Conservation (phyloP, 495 filamentous ascomycete species). For the Hypoxylon trugodes region DNA sequence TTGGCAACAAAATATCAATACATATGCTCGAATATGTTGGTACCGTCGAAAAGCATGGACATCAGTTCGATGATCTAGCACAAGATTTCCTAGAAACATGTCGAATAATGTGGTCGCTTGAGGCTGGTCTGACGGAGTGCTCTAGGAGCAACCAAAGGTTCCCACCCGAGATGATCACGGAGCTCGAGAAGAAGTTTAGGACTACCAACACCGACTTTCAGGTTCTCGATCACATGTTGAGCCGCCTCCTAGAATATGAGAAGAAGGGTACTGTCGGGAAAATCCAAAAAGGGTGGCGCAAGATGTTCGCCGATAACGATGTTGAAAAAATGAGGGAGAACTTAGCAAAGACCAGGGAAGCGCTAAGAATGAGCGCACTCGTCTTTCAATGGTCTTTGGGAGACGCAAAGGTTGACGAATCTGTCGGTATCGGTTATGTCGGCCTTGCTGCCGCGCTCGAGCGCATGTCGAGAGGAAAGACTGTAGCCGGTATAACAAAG, state of each 20-base stretch:
- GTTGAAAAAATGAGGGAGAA: conserved; percentile 52
- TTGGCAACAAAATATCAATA: conserved; percentile 61
- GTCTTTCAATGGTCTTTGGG: conserved; percentile 58
- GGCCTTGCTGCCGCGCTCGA: conserved; percentile 57
- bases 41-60: conserved; percentile 52
- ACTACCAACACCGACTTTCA: conserved; percentile 56
- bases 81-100: conserved; percentile 62
- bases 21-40: conserved; percentile 66
- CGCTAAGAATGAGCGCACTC: conserved; percentile 53
- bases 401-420: conserved; percentile 49
- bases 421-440: conserved; percentile 57
- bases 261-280: conserved; percentile 56
- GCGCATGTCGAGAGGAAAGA: conserved; percentile 43
- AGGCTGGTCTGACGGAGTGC: conserved; percentile 57
- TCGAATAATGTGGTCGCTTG: conserved; percentile 60
- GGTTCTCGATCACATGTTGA: conserved; percentile 58
- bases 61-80: conserved; percentile 59
- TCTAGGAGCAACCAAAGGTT: conserved; percentile 48
- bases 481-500: conserved; percentile 29
- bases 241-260: conserved; percentile 58
- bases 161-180: conserved; percentile 55
- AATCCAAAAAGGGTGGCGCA: conserved; percentile 60
- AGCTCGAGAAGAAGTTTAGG: conserved; percentile 61
- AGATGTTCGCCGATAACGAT: conserved; percentile 53
- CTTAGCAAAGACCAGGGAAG: conserved; percentile 49